phyloP scores from a whole-genome alignment of 2,329 filamentous ascomycete genomes.

The Amesomyces nigricolor region DNA sequence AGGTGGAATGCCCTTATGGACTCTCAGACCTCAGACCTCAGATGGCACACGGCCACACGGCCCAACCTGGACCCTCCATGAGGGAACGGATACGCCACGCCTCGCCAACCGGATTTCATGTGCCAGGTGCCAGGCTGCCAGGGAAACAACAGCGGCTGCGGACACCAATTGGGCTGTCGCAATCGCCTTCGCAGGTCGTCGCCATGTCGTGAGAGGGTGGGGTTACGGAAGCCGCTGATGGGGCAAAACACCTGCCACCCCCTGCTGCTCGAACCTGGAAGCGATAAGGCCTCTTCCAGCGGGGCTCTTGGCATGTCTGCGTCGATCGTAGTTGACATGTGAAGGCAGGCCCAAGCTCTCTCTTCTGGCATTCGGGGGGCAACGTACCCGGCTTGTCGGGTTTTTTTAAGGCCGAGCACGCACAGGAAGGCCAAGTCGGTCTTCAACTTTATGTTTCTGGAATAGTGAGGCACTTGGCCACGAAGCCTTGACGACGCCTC shows the following conservation, averaged over 20 bases:
- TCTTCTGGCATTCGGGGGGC: no score
- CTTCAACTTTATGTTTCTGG: no score
- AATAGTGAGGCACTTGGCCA: no score
- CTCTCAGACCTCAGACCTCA: neutral
- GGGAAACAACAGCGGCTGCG: slow-evolving; percentile 1
- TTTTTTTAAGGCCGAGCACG: no score
- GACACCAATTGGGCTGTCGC: slow-evolving; percentile 8
- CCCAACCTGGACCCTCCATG: neutral
- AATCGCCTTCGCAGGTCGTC: slow-evolving; percentile 1
- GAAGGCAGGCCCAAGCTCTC: no score
- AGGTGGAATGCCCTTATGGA: slow-evolving; percentile 2
- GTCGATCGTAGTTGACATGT: no score
- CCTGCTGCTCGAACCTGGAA: neutral
- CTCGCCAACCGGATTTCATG: slow-evolving; percentile 17
- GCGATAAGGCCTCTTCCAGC: neutral
- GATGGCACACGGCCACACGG: neutral
- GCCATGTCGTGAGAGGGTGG: slow-evolving; percentile 10
- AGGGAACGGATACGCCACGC: slow-evolving; percentile 11
- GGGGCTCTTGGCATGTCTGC: no score
- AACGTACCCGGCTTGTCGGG: no score
- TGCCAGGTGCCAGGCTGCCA: slow-evolving; percentile 5
- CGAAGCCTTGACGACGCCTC: no score
- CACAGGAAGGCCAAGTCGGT: no score
- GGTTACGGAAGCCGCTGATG: slow-evolving; percentile 5
- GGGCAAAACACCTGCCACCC: neutral